Percentiles rank a stretch among this genome's conserved stretches.
These are phyloP conservation scores for Royoungia palumana DNA, from an alignment of 768 basidiomycete species.

Conservation along the genomic window DNA sequence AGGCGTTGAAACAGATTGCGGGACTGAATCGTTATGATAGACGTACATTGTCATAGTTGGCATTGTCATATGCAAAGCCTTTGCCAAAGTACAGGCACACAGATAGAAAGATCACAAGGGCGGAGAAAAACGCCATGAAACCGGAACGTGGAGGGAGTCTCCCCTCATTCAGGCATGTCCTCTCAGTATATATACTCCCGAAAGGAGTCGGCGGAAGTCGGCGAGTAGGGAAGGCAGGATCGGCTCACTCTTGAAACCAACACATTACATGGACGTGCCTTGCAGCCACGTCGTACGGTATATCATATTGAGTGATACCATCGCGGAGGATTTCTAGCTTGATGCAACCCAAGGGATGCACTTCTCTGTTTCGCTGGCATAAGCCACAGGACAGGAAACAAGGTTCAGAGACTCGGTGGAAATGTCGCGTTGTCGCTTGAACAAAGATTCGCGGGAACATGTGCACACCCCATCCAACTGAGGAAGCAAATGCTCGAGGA, in stretches of 20 bases:
- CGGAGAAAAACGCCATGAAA: constrained; percentile 11
- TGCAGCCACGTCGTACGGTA: constrained; percentile 1
- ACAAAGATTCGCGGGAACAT: constrained; percentile 7
- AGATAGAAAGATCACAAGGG: constrained; percentile 1
- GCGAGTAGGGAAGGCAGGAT: neutral
- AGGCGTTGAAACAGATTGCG: constrained; percentile 4
- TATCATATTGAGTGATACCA: constrained; percentile 12
- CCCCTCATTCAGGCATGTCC: neutral
- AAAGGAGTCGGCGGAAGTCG: neutral
- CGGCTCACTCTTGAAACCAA: constrained; percentile 1
- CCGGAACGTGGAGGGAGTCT: neutral
- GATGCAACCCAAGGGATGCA: neutral
- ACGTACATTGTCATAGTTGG: constrained; percentile 61
- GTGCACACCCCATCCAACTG: constrained; percentile 17
- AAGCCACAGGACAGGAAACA: constrained; percentile 2
- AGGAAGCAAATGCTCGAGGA: neutral
- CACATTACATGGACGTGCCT: constrained; percentile 9
- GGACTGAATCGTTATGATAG: neutral
- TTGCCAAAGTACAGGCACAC: constrained; percentile 9
- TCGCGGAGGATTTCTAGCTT: constrained; percentile 5
- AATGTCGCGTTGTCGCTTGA: neutral
- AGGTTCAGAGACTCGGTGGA: neutral
- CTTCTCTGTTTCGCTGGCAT: constrained; percentile 9
- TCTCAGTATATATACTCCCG: constrained; percentile 18
- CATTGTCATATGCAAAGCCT: constrained; percentile 50